Conservation (phyloP, 805 yeast genomes). For the Tetrapisispora nanseiensis region DNA sequence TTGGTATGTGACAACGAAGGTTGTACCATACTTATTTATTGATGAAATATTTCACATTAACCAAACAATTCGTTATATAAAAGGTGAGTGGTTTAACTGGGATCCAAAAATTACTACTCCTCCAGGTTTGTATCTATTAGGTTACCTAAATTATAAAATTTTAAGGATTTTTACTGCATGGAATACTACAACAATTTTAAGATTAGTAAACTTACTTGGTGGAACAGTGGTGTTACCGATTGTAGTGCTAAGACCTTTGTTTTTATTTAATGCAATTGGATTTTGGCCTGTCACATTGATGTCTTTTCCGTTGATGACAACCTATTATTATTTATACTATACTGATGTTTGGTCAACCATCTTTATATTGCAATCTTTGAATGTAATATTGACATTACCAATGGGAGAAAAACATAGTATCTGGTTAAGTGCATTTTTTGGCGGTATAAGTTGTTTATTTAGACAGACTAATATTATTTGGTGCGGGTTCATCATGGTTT, state of each 20-base stretch:
- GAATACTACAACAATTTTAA: constrained; percentile 31
- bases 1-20: constrained; percentile 19
- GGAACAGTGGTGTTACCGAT: constrained; percentile 47
- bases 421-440: constrained; percentile 43
- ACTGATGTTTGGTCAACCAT: constrained; percentile 91
- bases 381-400: constrained; percentile 36
- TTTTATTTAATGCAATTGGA: constrained; percentile 33
- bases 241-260: constrained; percentile 34
- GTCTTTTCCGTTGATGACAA: constrained; percentile 59
- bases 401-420: constrained; percentile 29
- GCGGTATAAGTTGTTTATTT: constrained; percentile 57
- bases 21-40: constrained; percentile 30
- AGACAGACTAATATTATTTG: constrained; percentile 91
- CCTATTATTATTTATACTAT: constrained; percentile 72
- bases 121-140: constrained; percentile 70
- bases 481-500: constrained; percentile 53
- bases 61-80: constrained; percentile 62
- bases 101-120: constrained; percentile 92
- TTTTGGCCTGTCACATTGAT: constrained; percentile 37
- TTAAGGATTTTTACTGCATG: constrained; percentile 17
- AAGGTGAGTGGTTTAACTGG: constrained; percentile 58
- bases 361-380: constrained; percentile 47
- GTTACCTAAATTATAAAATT: constrained; percentile 29
- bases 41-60: constrained; percentile 79
- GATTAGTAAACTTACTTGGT: constrained; percentile 58